These are phyloP conservation scores for Singerocomus inundabilis DNA, from an alignment of 1,284 basidiomycete species.

Conservation along the genomic window DNA sequence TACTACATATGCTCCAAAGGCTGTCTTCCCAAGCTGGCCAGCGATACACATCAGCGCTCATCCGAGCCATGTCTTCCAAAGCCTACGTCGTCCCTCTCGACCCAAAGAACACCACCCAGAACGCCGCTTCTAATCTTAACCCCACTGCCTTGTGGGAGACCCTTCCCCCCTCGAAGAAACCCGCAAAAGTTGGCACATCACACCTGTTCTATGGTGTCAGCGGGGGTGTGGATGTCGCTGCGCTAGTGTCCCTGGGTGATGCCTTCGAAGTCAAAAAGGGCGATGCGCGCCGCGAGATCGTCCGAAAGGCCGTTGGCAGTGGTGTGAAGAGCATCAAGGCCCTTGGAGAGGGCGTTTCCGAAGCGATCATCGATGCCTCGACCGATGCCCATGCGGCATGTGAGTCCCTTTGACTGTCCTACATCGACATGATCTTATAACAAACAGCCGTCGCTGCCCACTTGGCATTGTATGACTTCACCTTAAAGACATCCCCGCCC, in stretches of 20 bases:
- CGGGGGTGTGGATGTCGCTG: constrained; percentile 43
- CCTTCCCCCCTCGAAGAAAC: constrained; percentile 43
- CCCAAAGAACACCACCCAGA: constrained; percentile 34
- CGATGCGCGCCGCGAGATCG: constrained; percentile 56
- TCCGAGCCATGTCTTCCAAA: constrained; percentile 38
- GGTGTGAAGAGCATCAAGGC: constrained; percentile 64
- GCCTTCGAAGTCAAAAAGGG: constrained; percentile 49
- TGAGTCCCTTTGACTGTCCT: constrained; percentile 27
- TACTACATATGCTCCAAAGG: constrained; percentile 22
- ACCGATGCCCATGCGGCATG: constrained; percentile 73
- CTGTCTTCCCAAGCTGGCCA: constrained; percentile 15
- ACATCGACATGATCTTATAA: not conserved
- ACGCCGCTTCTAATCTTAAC: constrained; percentile 30
- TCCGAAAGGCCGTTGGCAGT: constrained; percentile 65
- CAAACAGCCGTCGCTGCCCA: constrained; percentile 69
- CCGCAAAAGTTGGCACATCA: constrained; percentile 60
- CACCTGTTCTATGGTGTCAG: constrained; percentile 59
- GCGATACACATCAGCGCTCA: constrained; percentile 21
- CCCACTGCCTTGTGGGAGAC: constrained; percentile 44
- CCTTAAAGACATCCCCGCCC: constrained; percentile 68
- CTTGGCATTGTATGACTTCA: constrained; percentile 71
- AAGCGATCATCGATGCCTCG: constrained; percentile 60
- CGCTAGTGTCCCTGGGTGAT: constrained; percentile 64
- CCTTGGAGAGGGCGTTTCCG: constrained; percentile 55
- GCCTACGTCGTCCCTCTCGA: constrained; percentile 46